A percentile compares a stretch with the other conserved stretches of the same genome.
phyloP scores from a whole-genome alignment of 164 flowering plant genomes.

The Euptelea pleiosperma region DNA sequence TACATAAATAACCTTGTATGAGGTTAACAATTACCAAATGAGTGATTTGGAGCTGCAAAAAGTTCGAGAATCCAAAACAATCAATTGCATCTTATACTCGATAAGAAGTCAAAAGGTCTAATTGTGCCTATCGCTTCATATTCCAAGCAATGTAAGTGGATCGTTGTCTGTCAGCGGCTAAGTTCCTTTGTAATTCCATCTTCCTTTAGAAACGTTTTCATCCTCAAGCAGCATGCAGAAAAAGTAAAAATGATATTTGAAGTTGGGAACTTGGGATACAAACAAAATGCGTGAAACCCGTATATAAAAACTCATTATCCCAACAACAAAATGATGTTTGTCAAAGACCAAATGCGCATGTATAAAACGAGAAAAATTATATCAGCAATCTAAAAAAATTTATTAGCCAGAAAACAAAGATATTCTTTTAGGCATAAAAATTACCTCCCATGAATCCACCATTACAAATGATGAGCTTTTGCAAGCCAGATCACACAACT shows the following conservation, averaged over 20 bases:
- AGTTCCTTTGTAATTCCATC: background rate
- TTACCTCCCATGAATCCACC: slow-evolving; percentile 98
- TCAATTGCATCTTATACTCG: background rate
- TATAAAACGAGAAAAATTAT: too few relatives aligned
- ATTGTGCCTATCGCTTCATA: background rate
- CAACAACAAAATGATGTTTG: too few relatives aligned
- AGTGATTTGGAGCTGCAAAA: background rate
- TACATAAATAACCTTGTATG: too few relatives aligned
- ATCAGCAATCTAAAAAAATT: too few relatives aligned
- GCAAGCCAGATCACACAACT: slow-evolving; percentile 74
- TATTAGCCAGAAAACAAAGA: background rate
- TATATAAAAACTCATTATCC: background rate
- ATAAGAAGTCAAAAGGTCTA: background rate
- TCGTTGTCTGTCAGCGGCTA: background rate
- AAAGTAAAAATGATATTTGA: background rate
- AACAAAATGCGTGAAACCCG: background rate
- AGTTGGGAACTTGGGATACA: background rate
- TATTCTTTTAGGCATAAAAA: background rate
- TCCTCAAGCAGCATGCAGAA: background rate
- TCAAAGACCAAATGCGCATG: too few relatives aligned
- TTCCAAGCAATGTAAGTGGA: background rate
- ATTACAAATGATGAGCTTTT: slow-evolving; percentile 75
- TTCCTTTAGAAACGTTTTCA: background rate
- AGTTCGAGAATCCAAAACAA: background rate
- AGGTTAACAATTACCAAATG: too few relatives aligned